These are phyloP conservation scores for Astrothelium macrocarpum DNA, from an alignment of 495 filamentous ascomycete genomes.

Conservation along the genomic window DNA sequence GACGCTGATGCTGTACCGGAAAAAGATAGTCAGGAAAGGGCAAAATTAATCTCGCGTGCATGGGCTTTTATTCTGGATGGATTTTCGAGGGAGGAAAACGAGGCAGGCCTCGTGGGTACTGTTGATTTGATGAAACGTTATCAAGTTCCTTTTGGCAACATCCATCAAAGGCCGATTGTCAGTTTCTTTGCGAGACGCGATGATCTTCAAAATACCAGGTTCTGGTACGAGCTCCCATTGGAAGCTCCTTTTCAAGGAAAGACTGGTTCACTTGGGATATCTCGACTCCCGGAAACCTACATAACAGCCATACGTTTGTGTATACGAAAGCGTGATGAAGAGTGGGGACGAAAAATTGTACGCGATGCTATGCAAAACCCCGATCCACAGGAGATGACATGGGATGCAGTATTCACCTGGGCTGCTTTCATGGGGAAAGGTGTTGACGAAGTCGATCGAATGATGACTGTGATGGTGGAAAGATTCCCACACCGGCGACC, in stretches of 20 bases:
- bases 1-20: not conserved
- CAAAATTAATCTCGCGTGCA: slow-evolving; percentile 10
- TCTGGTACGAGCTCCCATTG: slow-evolving; percentile 50
- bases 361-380: slow-evolving; percentile 43
- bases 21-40: slow-evolving; percentile 19
- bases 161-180: slow-evolving; percentile 42
- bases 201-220: slow-evolving; percentile 44
- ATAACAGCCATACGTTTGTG: slow-evolving; percentile 24
- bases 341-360: slow-evolving; percentile 57
- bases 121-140: slow-evolving; percentile 30
- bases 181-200: slow-evolving; percentile 42
- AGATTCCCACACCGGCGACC: slow-evolving; percentile 31
- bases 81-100: slow-evolving; percentile 53
- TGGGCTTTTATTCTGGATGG: slow-evolving; percentile 57
- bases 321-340: slow-evolving; percentile 46
- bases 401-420: slow-evolving; percentile 68
- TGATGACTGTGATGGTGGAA: slow-evolving; percentile 52
- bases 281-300: not conserved
- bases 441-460: slow-evolving; percentile 58
- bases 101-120: slow-evolving; percentile 42
- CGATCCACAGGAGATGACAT: slow-evolving; percentile 41
- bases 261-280: not conserved
- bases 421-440: slow-evolving; percentile 60
- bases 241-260: not conserved
- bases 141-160: slow-evolving; percentile 22